phyloP scores from a whole-genome alignment of 768 basidiomycete species.

The Pleurotus citrinopileatus region DNA sequence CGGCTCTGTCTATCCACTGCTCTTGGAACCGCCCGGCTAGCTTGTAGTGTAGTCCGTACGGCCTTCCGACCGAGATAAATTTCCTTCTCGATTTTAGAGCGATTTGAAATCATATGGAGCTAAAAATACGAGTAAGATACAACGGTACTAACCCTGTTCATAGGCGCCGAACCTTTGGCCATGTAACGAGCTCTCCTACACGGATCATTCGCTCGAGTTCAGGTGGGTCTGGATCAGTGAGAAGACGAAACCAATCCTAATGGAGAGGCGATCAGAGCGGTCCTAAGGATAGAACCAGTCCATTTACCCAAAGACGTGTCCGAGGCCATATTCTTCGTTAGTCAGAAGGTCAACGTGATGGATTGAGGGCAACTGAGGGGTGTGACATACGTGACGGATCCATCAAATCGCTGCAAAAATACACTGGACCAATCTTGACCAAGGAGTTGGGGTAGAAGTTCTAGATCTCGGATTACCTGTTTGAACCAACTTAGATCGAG shows the following conservation, averaged over 20 bases:
- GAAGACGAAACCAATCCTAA: conserved; percentile 80
- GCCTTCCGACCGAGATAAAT: conserved; percentile 76
- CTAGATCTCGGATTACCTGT: conserved; percentile 85
- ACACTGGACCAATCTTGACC: conserved; percentile 97
- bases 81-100: conserved; percentile 80
- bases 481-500: conserved; percentile 28
- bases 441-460: conserved; percentile 88
- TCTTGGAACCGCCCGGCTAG: neutral
- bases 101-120: conserved; percentile 94
- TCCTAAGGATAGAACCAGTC: neutral
- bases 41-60: conserved; percentile 52
- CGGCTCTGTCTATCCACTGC: conserved; percentile 1
- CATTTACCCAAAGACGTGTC: conserved; percentile 67
- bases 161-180: conserved; percentile 75
- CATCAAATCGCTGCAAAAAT: conserved; percentile 92
- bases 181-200: conserved; percentile 89
- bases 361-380: conserved; percentile 18
- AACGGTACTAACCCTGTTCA: neutral
- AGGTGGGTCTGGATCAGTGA: conserved; percentile 77
- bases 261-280: conserved; percentile 2
- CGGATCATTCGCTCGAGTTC: conserved; percentile 86
- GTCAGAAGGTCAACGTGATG: conserved; percentile 19
- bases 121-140: conserved; percentile 23
- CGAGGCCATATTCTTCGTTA: conserved; percentile 74
- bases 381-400: conserved; percentile 74